phyloP scores from a whole-genome alignment of 176 grass and related monocot species.

The Rhipidocladum racemiflorum region DNA sequence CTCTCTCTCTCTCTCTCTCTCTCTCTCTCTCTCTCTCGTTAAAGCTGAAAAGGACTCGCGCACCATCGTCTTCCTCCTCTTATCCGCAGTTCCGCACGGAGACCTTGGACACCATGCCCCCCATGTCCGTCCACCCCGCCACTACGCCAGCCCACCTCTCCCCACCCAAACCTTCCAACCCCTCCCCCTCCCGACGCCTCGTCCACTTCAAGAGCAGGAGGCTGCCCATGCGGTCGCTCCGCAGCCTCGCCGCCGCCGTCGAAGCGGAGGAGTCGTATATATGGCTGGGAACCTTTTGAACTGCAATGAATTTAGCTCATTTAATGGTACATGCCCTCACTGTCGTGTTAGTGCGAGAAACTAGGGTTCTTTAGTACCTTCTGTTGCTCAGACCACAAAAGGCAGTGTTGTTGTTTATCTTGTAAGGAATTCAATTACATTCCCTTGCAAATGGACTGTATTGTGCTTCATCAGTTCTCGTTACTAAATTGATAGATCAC shows the following conservation, averaged over 20 bases:
- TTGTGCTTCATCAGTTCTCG: not conserved
- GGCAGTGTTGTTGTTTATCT: not conserved
- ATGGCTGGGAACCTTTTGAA: too few species aligned
- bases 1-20: too few species aligned
- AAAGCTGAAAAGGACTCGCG: not conserved
- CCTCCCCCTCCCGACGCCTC: not conserved
- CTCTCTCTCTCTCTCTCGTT: too few species aligned
- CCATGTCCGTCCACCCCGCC: slow-evolving; percentile 39
- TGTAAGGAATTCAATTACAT: not conserved
- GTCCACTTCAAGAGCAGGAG: slow-evolving; percentile 12
- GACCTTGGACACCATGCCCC: slow-evolving; percentile 34
- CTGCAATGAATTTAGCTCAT: not conserved
- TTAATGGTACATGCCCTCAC: not conserved
- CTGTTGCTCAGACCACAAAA: not conserved
- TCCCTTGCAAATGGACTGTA: not conserved
- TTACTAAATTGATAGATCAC: not conserved
- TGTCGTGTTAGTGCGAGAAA: not conserved
- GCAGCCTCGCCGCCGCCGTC: slow-evolving; percentile 25
- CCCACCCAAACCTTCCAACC: slow-evolving; percentile 10
- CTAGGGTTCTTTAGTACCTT: not conserved
- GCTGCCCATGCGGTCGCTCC: slow-evolving; percentile 19
- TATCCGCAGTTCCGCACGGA: slow-evolving; percentile 45
- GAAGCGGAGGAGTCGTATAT: slow-evolving; percentile 34
- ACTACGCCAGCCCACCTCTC: slow-evolving; percentile 25
- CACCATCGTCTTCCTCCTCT: slow-evolving; percentile 38